Evolutionary conservation across 2,329 filamentous ascomycete species (phyloP).

Genomic region (Fusarium sp.): DNA sequence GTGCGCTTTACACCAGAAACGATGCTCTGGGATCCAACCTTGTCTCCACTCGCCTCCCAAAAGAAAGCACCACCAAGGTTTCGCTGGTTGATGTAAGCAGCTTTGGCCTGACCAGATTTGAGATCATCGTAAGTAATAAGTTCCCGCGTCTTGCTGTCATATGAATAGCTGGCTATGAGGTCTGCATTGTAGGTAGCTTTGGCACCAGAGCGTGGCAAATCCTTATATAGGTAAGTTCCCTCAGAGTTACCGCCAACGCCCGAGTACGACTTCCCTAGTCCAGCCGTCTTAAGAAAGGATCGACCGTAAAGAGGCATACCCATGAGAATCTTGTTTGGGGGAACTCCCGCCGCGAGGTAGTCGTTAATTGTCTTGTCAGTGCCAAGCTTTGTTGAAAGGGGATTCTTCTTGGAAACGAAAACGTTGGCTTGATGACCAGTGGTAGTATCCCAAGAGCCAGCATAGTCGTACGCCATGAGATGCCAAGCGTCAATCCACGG

Average conservation of each 20-base stretch:
- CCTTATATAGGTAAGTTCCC: constrained; percentile 79
- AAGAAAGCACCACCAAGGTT: constrained; percentile 81
- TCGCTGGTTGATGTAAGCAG: constrained; percentile 66
- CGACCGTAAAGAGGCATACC: constrained; percentile 84
- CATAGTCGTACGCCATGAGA: constrained; percentile 76
- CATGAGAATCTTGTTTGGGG: constrained; percentile 72
- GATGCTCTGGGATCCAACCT: constrained; percentile 62
- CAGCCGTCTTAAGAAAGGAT: constrained; percentile 74
- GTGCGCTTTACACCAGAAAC: constrained; percentile 60
- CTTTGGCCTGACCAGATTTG: constrained; percentile 67
- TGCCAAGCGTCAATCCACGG: constrained; percentile 67
- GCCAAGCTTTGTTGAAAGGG: constrained; percentile 72
- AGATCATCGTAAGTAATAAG: constrained; percentile 78
- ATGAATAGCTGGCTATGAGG: constrained; percentile 75
- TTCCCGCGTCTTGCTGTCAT: constrained; percentile 65
- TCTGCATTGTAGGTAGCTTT: constrained; percentile 64
- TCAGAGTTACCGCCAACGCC: constrained; percentile 72
- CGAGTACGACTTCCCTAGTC: constrained; percentile 69
- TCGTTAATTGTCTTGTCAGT: constrained; percentile 70
- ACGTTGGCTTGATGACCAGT: constrained; percentile 78
- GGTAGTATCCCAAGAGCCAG: constrained; percentile 71
- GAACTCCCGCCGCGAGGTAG: constrained; percentile 63
- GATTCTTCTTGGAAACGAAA: constrained; percentile 61
- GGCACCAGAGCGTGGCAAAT: constrained; percentile 70
- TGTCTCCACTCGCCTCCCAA: constrained; percentile 83